phyloP scores from a whole-genome alignment of 306 rosid genomes.

The Acmispon strigosus region DNA sequence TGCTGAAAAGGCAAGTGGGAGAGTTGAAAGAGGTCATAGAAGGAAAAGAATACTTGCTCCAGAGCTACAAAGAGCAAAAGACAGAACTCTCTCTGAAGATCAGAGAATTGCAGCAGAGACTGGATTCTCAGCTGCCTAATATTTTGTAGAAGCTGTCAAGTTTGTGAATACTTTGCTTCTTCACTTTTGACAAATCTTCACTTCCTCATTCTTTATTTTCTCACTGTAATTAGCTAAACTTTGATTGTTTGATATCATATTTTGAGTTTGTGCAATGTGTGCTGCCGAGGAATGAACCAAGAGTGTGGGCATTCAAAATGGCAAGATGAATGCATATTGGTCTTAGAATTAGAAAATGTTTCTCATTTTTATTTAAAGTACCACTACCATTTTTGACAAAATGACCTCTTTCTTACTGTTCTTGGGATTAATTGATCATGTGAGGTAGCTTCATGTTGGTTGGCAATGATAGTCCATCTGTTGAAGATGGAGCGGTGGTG shows the following conservation, averaged over 20 bases:
- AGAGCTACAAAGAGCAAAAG: conserved; percentile 88
- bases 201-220: conserved; percentile 34
- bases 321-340: conserved; percentile 18
- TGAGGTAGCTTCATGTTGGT: too few relatives aligned
- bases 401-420: not conserved
- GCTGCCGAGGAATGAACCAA: conserved; percentile 17
- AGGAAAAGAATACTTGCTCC: conserved; percentile 84
- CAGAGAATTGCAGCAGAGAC: conserved; percentile 79
- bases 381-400: not conserved
- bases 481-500: too few relatives aligned
- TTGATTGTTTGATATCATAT: conserved; percentile 23
- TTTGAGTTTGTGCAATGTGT: conserved; percentile 25
- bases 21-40: conserved; percentile 87
- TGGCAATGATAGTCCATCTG: too few relatives aligned
- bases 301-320: not conserved
- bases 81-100: conserved; percentile 64
- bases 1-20: conserved; percentile 77
- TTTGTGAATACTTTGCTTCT: conserved; percentile 53
- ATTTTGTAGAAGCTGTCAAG: conserved; percentile 64
- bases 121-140: conserved; percentile 87
- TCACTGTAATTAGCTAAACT: conserved; percentile 40
- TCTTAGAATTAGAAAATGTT: conserved; percentile 2
- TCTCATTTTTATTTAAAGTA: not conserved
- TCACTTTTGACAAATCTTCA: conserved; percentile 23
- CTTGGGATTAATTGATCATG: too few relatives aligned